phyloP scores from a whole-genome alignment of 768 basidiomycete genomes.

The Tulasnella sp. region DNA sequence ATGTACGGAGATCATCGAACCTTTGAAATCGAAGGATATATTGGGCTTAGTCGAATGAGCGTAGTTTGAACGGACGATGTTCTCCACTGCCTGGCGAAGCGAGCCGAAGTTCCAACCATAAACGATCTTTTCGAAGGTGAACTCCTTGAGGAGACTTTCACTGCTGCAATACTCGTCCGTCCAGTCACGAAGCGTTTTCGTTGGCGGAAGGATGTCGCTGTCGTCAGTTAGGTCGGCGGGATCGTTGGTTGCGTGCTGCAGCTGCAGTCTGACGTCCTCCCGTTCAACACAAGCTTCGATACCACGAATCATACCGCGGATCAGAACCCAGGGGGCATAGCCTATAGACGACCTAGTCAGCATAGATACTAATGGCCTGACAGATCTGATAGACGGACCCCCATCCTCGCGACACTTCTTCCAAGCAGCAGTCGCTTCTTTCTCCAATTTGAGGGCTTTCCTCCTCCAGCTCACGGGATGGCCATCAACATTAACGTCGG shows the following conservation, averaged over 20 bases:
- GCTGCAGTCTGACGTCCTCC: background rate
- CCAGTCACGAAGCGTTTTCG: conserved; percentile 61
- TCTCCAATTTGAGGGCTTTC: conserved; percentile 33
- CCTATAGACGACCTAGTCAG: too few species aligned
- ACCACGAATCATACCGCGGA: background rate
- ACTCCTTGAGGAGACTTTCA: conserved; percentile 62
- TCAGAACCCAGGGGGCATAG: conserved; percentile 34
- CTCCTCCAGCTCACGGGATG: conserved; percentile 14
- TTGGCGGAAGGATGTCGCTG: conserved; percentile 29
- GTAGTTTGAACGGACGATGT: conserved; percentile 32
- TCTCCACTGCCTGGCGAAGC: conserved; percentile 22
- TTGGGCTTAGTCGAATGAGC: conserved; percentile 27
- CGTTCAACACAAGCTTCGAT: background rate
- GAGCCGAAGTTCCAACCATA: conserved; percentile 46
- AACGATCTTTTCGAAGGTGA: conserved; percentile 59
- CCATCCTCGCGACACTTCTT: background rate
- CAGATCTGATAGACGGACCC: conserved; percentile 28
- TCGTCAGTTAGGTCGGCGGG: background rate
- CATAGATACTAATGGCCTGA: too few species aligned
- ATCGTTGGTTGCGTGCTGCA: background rate
- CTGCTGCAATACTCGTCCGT: conserved; percentile 73
- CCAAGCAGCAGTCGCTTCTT: background rate
- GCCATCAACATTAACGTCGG: conserved; percentile 15
- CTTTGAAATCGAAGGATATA: conserved; percentile 41
- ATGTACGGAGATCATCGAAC: conserved; percentile 49